A percentile compares a stretch with the other conserved stretches of the same genome.
Conservation (phyloP, 495 filamentous ascomycete species). For the Bacidia rubella region DNA sequence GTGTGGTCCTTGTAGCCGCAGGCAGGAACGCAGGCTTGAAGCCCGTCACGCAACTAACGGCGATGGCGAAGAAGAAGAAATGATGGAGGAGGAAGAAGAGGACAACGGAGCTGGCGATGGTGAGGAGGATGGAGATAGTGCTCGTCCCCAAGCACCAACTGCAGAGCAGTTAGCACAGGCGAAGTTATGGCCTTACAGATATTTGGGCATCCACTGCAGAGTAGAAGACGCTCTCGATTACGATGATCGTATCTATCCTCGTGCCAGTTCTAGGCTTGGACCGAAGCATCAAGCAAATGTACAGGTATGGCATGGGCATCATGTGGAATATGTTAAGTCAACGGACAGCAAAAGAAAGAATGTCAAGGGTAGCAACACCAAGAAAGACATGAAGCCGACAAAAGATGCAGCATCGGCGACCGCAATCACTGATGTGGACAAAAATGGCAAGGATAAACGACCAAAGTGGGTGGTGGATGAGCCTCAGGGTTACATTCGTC, state of each 20-base stretch:
- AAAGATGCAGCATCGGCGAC: constrained; percentile 67
- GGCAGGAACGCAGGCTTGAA: constrained; percentile 84
- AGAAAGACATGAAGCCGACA: constrained; percentile 56
- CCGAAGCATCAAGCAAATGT: constrained; percentile 87
- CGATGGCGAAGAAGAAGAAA: constrained; percentile 44
- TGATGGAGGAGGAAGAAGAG: constrained; percentile 77
- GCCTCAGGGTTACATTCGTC: constrained; percentile 66
- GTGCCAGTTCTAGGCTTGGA: constrained; percentile 84
- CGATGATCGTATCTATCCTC: constrained; percentile 94
- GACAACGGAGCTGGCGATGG: constrained; percentile 40
- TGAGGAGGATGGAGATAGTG: constrained; percentile 31
- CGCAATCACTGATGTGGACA: constrained; percentile 49
- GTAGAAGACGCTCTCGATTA: constrained; percentile 95
- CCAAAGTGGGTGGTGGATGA: constrained; percentile 92
- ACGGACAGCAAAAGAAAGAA: constrained; percentile 70
- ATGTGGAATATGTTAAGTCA: constrained; percentile 81
- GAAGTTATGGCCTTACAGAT: constrained; percentile 90
- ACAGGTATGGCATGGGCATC: constrained; percentile 65
- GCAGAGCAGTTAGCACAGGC: constrained; percentile 84
- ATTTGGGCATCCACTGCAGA: constrained; percentile 88
- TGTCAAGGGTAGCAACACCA: constrained; percentile 44
- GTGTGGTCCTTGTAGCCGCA: constrained; percentile 87
- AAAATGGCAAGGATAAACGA: constrained; percentile 57
- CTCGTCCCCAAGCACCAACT: constrained; percentile 55
- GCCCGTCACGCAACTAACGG: constrained; percentile 67